Percentiles rank a stretch among this genome's conserved stretches.
Evolutionary conservation across 805 yeast species (phyloP).

Genomic region (Jamesozyma gamospora): DNA sequence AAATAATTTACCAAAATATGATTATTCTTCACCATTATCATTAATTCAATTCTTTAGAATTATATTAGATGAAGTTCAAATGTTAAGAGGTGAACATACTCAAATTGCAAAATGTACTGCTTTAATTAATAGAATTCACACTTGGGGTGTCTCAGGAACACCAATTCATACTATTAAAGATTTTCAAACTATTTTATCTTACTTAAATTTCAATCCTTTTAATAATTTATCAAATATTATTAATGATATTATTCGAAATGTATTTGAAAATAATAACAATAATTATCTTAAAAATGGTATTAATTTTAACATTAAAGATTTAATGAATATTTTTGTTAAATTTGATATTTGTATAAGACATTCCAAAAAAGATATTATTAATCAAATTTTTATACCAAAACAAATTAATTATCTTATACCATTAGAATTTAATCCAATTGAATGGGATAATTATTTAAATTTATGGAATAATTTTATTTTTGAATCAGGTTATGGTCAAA

Average conservation of each 20-base stretch:
- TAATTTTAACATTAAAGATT: conserved; percentile 31
- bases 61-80: conserved; percentile 88
- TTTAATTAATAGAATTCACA: conserved; percentile 71
- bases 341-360: conserved; percentile 56
- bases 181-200: conserved; percentile 58
- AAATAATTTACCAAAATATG: conserved; percentile 29
- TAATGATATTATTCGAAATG: conserved; percentile 4
- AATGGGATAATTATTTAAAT: conserved; percentile 71
- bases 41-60: conserved; percentile 82
- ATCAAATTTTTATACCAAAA: conserved; percentile 68
- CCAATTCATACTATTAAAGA: conserved; percentile 67
- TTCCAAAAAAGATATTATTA: conserved; percentile 71
- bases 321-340: conserved; percentile 41
- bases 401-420: conserved; percentile 64
- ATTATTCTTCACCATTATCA: conserved; percentile 75
- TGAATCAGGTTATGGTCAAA: conserved; percentile 41
- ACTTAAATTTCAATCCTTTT: conserved; percentile 61
- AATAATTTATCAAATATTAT: conserved; percentile 24
- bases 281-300: conserved; percentile 13
- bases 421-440: conserved; percentile 71
- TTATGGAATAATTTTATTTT: conserved; percentile 48
- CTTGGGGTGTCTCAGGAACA: conserved; percentile 98
- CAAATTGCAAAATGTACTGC: conserved; percentile 75
- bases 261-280: conserved; percentile 3
- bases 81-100: conserved; percentile 63